These are phyloP conservation scores for Coleophoma crateriformis DNA, from an alignment of 2,329 filamentous ascomycete genomes.

Conservation along the genomic window DNA sequence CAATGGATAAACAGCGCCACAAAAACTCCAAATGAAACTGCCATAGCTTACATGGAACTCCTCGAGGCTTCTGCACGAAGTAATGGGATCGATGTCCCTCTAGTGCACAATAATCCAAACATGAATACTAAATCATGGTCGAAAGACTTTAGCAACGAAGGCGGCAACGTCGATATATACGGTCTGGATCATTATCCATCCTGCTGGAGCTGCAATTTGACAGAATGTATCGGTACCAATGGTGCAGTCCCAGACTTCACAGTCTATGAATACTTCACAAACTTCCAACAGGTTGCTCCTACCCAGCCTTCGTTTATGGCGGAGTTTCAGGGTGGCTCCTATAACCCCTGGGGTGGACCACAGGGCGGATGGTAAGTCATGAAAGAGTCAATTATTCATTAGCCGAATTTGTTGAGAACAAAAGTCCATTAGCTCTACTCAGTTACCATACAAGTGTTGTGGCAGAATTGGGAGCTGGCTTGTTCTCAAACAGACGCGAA, in stretches of 20 bases:
- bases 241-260: slow-evolving; percentile 48
- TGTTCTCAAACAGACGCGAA: too few species aligned
- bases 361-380: slow-evolving; percentile 35
- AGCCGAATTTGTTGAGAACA: too few species aligned
- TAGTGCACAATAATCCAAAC: slow-evolving; percentile 55
- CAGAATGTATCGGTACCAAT: slow-evolving; percentile 54
- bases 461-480: too few species aligned
- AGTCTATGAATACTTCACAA: slow-evolving; percentile 25
- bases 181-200: slow-evolving; percentile 47
- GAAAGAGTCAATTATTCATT: too few species aligned
- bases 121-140: slow-evolving; percentile 54
- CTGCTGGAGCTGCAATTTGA: slow-evolving; percentile 60
- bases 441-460: too few species aligned
- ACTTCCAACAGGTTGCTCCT: slow-evolving; percentile 21
- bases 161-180: slow-evolving; percentile 49
- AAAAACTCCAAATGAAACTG: slow-evolving; percentile 41
- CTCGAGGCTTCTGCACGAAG: slow-evolving; percentile 47
- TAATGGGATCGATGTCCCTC: slow-evolving; percentile 51
- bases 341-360: slow-evolving; percentile 57
- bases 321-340: slow-evolving; percentile 54
- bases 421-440: too few species aligned
- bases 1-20: slow-evolving; percentile 36
- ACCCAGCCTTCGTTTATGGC: slow-evolving; percentile 41
- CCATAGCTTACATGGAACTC: slow-evolving; percentile 50
- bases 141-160: slow-evolving; percentile 48